Conservation (phyloP, 805 yeast species). For the Wickerhamiella sorbophila region DNA sequence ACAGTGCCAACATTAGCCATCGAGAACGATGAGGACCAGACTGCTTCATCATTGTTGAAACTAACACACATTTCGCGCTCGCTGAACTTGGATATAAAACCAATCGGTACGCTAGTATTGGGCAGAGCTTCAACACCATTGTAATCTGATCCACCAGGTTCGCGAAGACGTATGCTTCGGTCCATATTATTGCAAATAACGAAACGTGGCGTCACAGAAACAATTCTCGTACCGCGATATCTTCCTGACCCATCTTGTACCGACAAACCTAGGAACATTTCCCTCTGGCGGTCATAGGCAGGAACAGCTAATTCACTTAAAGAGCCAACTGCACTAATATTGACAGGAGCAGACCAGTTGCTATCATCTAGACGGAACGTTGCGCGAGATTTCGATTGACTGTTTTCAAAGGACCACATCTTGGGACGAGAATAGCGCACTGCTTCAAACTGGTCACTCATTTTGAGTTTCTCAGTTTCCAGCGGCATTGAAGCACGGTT, state of each 20-base stretch:
- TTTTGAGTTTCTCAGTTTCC: not conserved
- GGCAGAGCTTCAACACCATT: slow-evolving; percentile 32
- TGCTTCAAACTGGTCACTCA: not conserved
- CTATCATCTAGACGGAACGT: slow-evolving; percentile 53
- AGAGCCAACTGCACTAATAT: slow-evolving; percentile 87
- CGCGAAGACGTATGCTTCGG: slow-evolving; percentile 32
- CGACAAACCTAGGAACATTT: slow-evolving; percentile 56
- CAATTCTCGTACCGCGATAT: slow-evolving; percentile 60
- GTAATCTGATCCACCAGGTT: slow-evolving; percentile 17
- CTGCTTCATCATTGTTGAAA: slow-evolving; percentile 34
- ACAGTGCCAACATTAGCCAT: slow-evolving; percentile 75
- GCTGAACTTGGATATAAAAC: slow-evolving; percentile 31
- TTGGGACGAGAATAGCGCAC: slow-evolving; percentile 33
- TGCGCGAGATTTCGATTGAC: slow-evolving; percentile 53
- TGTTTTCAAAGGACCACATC: slow-evolving; percentile 71
- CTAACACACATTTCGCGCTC: slow-evolving; percentile 15
- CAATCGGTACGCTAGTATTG: slow-evolving; percentile 36
- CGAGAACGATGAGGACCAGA: slow-evolving; percentile 81
- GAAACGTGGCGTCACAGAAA: slow-evolving; percentile 72
- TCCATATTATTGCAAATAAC: slow-evolving; percentile 49
- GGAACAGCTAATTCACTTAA: slow-evolving; percentile 39
- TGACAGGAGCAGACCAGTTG: slow-evolving; percentile 53
- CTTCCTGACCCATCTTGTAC: slow-evolving; percentile 70
- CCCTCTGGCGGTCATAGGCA: slow-evolving; percentile 27
- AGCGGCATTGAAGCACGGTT: slow-evolving; percentile 36